phyloP scores from a whole-genome alignment of 2,329 filamentous ascomycete genomes.

The Penicillium crustosum region DNA sequence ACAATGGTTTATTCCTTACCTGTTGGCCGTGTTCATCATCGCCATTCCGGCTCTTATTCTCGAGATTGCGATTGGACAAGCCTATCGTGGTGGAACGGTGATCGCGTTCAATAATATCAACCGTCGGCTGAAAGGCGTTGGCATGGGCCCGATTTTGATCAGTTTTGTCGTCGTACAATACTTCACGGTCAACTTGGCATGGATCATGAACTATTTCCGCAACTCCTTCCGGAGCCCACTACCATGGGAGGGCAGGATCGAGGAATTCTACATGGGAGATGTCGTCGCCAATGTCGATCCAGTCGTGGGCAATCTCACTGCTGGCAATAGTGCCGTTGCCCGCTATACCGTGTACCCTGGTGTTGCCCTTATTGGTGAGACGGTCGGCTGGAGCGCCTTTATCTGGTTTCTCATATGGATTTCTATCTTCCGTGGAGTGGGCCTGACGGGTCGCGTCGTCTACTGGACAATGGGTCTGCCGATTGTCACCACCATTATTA shows the following conservation, averaged over 20 bases:
- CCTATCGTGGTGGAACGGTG: conserved; percentile 57
- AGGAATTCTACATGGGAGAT: conserved; percentile 55
- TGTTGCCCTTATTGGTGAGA: conserved; percentile 53
- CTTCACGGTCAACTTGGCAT: conserved; percentile 58
- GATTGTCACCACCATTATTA: conserved; percentile 57
- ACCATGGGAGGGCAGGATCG: conserved; percentile 53
- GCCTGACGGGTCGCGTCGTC: conserved; percentile 58
- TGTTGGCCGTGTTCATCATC: conserved; percentile 56
- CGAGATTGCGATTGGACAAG: conserved; percentile 55
- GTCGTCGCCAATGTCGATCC: conserved; percentile 52
- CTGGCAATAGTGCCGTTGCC: conserved; percentile 41
- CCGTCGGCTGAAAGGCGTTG: conserved; percentile 54
- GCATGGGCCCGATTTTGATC: conserved; percentile 54
- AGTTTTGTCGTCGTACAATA: conserved; percentile 58
- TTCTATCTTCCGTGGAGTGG: conserved; percentile 60
- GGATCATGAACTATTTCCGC: conserved; percentile 61
- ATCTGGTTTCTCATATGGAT: conserved; percentile 62
- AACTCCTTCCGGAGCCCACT: conserved; percentile 56
- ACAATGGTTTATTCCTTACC: conserved; percentile 61
- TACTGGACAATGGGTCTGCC: conserved; percentile 64
- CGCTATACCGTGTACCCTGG: conserved; percentile 52
- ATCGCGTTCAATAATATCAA: conserved; percentile 58
- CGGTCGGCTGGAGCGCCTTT: conserved; percentile 59
- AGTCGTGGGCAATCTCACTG: conserved; percentile 41
- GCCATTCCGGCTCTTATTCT: conserved; percentile 58